Percentiles rank a stretch among this genome's conserved stretches.
Evolutionary conservation across 495 filamentous ascomycete genomes (phyloP).

Genomic region (Penicillium crystallinum): DNA sequence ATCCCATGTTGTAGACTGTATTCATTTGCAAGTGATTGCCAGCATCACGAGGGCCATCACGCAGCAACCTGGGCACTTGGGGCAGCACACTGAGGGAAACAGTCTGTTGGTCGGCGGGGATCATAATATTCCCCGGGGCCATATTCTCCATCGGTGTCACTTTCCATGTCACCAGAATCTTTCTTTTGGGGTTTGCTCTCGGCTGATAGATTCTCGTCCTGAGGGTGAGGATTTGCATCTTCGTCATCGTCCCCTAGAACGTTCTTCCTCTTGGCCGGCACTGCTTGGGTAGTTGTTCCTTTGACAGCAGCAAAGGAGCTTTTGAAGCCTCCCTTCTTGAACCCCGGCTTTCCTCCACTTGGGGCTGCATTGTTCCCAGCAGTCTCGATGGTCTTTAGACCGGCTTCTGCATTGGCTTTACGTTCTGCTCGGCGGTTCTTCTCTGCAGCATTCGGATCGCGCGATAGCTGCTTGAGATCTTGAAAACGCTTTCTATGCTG

Average conservation of each 20-base stretch:
- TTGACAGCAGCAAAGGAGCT: conserved; percentile 53
- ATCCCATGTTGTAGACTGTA: background rate
- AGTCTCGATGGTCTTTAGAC: conserved; percentile 35
- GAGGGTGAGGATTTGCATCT: conserved; percentile 11
- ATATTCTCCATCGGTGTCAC: conserved; percentile 45
- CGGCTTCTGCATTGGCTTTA: conserved; percentile 56
- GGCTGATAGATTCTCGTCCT: background rate
- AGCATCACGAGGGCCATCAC: background rate
- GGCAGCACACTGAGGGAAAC: conserved; percentile 37
- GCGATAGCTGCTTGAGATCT: conserved; percentile 57
- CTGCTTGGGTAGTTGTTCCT: conserved; percentile 21
- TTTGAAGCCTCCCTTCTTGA: conserved; percentile 61
- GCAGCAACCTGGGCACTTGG: conserved; percentile 5
- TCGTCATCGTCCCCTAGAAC: conserved; percentile 43
- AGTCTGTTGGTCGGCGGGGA: conserved; percentile 49
- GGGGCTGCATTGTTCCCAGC: conserved; percentile 11
- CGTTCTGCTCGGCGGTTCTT: conserved; percentile 67
- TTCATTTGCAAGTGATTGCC: background rate
- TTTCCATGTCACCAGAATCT: conserved; percentile 25
- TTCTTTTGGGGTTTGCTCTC: background rate
- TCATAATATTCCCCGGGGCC: conserved; percentile 45
- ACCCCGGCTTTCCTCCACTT: conserved; percentile 17
- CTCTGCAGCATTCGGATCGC: conserved; percentile 50
- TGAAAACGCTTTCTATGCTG: conserved; percentile 60
- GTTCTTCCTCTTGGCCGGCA: conserved; percentile 36